Evolutionary conservation across 495 filamentous ascomycete species (phyloP).

Genomic region (Penicillium lividum): DNA sequence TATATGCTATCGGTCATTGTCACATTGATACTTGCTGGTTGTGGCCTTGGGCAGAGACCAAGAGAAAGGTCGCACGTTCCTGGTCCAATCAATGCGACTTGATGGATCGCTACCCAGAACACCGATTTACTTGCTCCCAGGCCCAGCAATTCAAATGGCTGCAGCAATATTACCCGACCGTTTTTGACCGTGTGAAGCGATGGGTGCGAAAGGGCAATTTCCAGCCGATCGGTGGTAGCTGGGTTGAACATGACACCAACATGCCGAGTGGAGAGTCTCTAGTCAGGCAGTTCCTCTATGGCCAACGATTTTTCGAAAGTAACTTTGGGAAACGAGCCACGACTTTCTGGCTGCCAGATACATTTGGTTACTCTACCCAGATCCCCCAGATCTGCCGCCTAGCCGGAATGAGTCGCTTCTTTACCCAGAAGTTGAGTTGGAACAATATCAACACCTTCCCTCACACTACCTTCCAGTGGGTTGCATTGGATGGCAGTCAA

Average conservation of each 20-base stretch:
- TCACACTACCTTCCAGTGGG: constrained; percentile 98
- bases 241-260: constrained; percentile 99
- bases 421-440: constrained; percentile 94
- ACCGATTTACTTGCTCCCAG: constrained; percentile 87
- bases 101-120: constrained; percentile 92
- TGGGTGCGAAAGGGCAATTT: constrained; percentile 91
- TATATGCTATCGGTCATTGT: constrained; percentile 90
- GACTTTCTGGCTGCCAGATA: constrained; percentile 98
- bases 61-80: constrained; percentile 91
- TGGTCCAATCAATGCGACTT: constrained; percentile 96
- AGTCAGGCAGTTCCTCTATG: constrained; percentile 91
- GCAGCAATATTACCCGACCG: constrained; percentile 80
- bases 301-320: constrained; percentile 91
- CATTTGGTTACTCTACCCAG: constrained; percentile 94
- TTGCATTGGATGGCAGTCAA: constrained; percentile 89
- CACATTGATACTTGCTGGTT: constrained; percentile 98
- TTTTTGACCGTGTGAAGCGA: constrained; percentile 84
- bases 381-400: constrained; percentile 89
- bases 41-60: constrained; percentile 99
- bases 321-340: constrained; percentile 84
- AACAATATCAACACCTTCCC: constrained; percentile 99
- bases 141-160: constrained; percentile 99
- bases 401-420: constrained; percentile 92
- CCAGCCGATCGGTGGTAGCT: constrained; percentile 93
- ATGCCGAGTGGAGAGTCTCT: constrained; percentile 94